phyloP scores from a whole-genome alignment of 2,329 filamentous ascomycete genomes.

The Metarhizium robertsii region DNA sequence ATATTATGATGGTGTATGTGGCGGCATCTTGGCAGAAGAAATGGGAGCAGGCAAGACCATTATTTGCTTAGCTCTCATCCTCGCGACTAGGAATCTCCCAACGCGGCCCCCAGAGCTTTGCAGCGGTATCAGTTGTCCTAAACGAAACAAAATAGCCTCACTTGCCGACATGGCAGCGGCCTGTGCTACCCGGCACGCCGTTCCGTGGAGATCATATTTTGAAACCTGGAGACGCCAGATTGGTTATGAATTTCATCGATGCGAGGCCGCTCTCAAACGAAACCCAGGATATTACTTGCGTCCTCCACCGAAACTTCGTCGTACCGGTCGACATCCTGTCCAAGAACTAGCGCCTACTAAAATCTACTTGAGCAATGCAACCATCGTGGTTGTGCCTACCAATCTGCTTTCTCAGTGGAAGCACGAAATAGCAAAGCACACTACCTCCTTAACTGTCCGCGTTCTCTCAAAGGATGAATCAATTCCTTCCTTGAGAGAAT shows the following conservation, averaged over 20 bases:
- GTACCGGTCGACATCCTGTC: constrained; percentile 12
- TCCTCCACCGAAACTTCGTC: constrained; percentile 29
- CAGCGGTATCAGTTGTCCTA: constrained; percentile 28
- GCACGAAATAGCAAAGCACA: constrained; percentile 71
- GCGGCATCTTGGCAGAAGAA: constrained; percentile 72
- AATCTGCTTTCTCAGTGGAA: constrained; percentile 83
- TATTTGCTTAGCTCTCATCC: constrained; percentile 69
- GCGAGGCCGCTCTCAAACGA: constrained; percentile 45
- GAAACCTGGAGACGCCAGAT: constrained; percentile 33
- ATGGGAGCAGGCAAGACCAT: constrained; percentile 84
- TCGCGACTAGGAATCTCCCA: constrained; percentile 64
- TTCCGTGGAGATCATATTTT: constrained; percentile 64
- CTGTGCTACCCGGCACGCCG: constrained; percentile 52
- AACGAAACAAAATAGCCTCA: constrained; percentile 42
- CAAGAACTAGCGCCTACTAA: constrained; percentile 27
- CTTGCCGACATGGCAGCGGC: constrained; percentile 70
- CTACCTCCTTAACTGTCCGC: constrained; percentile 54
- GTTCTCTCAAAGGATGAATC: constrained; percentile 44
- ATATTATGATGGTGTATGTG: constrained; percentile 63
- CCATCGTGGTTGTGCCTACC: constrained; percentile 69
- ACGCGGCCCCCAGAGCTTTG: constrained; percentile 57
- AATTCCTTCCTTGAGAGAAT: constrained; percentile 47
- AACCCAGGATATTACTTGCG: constrained; percentile 53
- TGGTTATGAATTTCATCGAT: constrained; percentile 43
- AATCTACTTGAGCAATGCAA: constrained; percentile 58